Evolutionary conservation across 148 eudicot species (phyloP), one percentile per base, ranked within the genome.

Genomic region (Simmondsia chinensis): DNA sequence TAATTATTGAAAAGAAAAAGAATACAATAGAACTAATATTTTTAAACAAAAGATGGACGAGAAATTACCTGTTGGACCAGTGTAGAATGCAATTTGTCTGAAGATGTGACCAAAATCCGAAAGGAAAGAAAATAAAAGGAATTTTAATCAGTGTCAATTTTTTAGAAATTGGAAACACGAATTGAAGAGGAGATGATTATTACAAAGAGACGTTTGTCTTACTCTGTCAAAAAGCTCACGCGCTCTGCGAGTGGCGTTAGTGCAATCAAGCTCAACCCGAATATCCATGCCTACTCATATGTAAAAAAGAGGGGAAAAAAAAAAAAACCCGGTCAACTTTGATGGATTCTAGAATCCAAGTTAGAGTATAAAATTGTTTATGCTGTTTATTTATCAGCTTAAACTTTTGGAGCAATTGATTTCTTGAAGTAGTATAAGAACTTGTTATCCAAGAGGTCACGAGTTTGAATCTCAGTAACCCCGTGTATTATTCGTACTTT

Each of bases 171-270:
- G 2, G 10, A 39, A n/a, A n/a, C 3, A 6, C 1, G 9, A 34
- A 9, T n/a, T 6, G 17, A 1, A 24, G n/a, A 26, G 13, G 12
- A 9, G n/a, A n/a, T 7, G 20, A 26, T 29, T 28, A n/a, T 18
- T 8, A 28, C 28, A 6, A 18, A 39, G 22, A 2, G 42, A 1
- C 18, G 20, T 12, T 12, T 17, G 12, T 8, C 95, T 71, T 73
- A 89, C 97, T 89, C 97, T 24, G 97, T 89, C 1, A 89, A 60
- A 52, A 89, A 89, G 69, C 95, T 89, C 56, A 89, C 68, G 19
- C 97, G 82, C 63, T 89, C 97, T 0, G 97, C 97, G 7, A 89
- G 77, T 9, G 95, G 93, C 1, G 77, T 65, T 21, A 89, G 80
- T 57, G 76, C 97, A 41, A 89, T 73, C 35, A 84, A 71, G 49